Evolutionary conservation across 2,329 filamentous ascomycete genomes (phyloP).

Genomic region (Colletotrichum filicis): DNA sequence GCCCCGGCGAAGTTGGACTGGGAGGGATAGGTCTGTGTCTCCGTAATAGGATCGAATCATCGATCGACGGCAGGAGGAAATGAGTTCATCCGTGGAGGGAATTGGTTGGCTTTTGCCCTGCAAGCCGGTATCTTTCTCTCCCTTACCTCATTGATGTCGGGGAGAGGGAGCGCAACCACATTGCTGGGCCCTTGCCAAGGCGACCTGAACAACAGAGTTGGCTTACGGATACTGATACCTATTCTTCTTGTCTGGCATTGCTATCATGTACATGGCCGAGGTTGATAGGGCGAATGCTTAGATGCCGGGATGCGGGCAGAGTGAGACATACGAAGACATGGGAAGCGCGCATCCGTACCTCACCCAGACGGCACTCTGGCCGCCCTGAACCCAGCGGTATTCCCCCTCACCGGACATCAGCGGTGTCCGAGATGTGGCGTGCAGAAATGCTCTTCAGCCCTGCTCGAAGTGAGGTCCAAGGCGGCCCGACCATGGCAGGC

Average conservation of each 20-base stretch:
- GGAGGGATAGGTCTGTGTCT: background rate
- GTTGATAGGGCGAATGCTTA: background rate
- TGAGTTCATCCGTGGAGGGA: background rate
- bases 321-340: background rate
- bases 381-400: background rate
- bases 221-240: too few species aligned
- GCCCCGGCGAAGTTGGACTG: background rate
- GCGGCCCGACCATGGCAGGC: background rate
- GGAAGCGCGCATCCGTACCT: background rate
- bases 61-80: background rate
- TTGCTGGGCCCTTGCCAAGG: conserved; percentile 4
- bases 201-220: background rate
- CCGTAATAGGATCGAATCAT: background rate
- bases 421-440: background rate
- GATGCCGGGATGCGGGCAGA: background rate
- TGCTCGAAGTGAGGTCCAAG: background rate
- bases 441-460: background rate
- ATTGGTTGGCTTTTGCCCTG: background rate
- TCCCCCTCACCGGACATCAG: background rate
- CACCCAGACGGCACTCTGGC: background rate
- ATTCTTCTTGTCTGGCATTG: background rate
- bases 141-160: background rate
- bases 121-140: background rate
- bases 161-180: background rate
- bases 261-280: background rate